These are phyloP conservation scores for Kuraishia hungarica DNA, from an alignment of 805 yeast species.

Conservation along the genomic window DNA sequence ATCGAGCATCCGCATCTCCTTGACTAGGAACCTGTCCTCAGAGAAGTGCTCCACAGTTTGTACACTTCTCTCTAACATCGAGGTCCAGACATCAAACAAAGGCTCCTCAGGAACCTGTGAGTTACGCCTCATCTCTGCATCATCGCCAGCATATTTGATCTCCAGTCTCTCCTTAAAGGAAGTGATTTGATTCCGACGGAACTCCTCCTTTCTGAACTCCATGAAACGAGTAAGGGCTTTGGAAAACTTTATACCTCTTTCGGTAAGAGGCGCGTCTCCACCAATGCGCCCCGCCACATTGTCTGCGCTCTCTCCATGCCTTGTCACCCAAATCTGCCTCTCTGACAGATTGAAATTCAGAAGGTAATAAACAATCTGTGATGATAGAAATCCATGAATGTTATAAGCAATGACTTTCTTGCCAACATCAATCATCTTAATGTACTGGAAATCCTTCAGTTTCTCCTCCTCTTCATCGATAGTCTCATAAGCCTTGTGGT, in stretches of 20 bases:
- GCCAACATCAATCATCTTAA: constrained; percentile 95
- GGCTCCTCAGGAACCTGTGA: constrained; percentile 49
- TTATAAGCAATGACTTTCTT: constrained; percentile 88
- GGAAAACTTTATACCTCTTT: constrained; percentile 70
- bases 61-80: constrained; percentile 71
- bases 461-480: constrained; percentile 68
- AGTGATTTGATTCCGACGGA: constrained; percentile 53
- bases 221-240: constrained; percentile 69
- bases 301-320: constrained; percentile 90
- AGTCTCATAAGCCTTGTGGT: constrained; percentile 85
- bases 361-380: constrained; percentile 86
- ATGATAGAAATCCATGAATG: constrained; percentile 79
- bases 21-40: constrained; percentile 64
- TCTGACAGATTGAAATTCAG: constrained; percentile 82
- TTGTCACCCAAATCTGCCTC: constrained; percentile 88
- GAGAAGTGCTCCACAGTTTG: constrained; percentile 74
- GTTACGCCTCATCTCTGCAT: constrained; percentile 8
- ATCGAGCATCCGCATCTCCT: constrained; percentile 88
- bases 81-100: constrained; percentile 85
- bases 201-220: constrained; percentile 58
- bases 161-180: constrained; percentile 38
- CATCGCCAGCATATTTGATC: constrained; percentile 24
- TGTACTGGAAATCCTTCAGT: constrained; percentile 65
- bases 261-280: constrained; percentile 79
- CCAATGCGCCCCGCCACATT: constrained; percentile 84